Conservation (phyloP, 768 basidiomycete genomes). For the Obba rivulosa region DNA sequence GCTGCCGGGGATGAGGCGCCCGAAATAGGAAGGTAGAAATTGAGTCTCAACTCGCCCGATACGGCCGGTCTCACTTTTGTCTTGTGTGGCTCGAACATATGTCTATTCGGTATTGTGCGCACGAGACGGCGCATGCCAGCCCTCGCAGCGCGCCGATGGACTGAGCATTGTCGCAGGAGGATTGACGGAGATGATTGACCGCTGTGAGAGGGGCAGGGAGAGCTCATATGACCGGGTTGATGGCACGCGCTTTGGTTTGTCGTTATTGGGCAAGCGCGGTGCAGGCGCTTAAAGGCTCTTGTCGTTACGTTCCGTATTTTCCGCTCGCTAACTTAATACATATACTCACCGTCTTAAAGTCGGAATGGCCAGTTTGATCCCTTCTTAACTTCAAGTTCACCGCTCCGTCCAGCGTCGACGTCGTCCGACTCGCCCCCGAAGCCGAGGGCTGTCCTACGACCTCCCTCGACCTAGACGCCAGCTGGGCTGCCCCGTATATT, state of each 20-base stretch:
- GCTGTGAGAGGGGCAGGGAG: conserved; percentile 21
- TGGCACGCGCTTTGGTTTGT: conserved; percentile 5
- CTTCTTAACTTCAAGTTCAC: conserved; percentile 1
- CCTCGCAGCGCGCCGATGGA: too few relatives aligned
- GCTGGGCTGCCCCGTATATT: neutral
- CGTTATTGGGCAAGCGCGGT: conserved; percentile 9
- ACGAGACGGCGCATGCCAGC: too few relatives aligned
- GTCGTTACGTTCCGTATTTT: conserved; percentile 15
- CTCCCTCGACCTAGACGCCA: neutral
- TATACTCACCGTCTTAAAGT: conserved; percentile 11
- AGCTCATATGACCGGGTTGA: conserved; percentile 12
- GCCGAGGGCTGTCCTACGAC: neutral
- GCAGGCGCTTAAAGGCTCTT: conserved; percentile 4
- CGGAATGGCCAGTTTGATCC: conserved; percentile 2
- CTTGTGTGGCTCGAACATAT: too few relatives aligned
- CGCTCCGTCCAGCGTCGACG: conserved; percentile 2
- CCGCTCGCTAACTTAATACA: conserved; percentile 13
- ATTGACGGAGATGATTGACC: conserved; percentile 20
- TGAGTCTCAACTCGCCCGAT: too few relatives aligned
- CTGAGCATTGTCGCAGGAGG: neutral
- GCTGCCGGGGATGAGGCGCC: too few relatives aligned
- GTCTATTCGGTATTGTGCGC: too few relatives aligned
- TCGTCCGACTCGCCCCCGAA: conserved; percentile 7
- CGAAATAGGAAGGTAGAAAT: too few relatives aligned
- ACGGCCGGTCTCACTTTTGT: too few relatives aligned